These are phyloP conservation scores for Prunus yedoensis DNA, from an alignment of 331 rosid species.

Conservation along the genomic window DNA sequence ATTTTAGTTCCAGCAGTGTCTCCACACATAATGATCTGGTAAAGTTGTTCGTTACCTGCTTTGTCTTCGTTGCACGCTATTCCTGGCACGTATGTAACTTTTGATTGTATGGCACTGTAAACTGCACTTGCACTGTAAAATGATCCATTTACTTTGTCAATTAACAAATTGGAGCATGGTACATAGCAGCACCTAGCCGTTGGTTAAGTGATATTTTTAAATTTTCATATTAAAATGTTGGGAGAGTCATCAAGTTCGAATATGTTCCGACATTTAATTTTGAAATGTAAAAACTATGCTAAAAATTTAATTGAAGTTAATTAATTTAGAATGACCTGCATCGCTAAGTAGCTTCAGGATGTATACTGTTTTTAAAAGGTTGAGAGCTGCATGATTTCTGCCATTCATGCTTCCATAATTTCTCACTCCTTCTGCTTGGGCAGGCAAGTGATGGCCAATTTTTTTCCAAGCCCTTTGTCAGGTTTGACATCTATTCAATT, in stretches of 20 bases:
- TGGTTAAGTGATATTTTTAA: no score
- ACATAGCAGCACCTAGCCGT: no score
- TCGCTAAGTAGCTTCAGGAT: neutral
- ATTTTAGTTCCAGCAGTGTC: slow-evolving; percentile 8
- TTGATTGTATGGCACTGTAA: neutral
- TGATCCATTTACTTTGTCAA: neutral
- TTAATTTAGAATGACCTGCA: neutral
- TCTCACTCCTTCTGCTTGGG: neutral
- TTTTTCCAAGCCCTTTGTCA: neutral
- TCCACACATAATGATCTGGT: slow-evolving; percentile 2
- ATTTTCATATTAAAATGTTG: no score
- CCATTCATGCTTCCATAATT: slow-evolving; percentile 6
- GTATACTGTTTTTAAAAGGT: neutral
- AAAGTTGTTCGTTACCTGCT: neutral
- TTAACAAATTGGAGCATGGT: neutral
- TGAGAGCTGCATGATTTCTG: slow-evolving; percentile 10
- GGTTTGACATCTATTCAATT: slow-evolving; percentile 5
- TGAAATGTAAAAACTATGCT: neutral
- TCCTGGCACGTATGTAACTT: neutral
- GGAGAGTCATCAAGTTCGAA: neutral
- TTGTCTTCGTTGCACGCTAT: neutral
- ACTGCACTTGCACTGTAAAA: neutral
- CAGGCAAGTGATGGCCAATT: slow-evolving; percentile 5
- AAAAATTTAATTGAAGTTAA: neutral
- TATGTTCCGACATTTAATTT: neutral